Base-by-base conservation (phyloP, 352 stramenopile genomes). In the Phytophthora boehmeriae region DNA sequence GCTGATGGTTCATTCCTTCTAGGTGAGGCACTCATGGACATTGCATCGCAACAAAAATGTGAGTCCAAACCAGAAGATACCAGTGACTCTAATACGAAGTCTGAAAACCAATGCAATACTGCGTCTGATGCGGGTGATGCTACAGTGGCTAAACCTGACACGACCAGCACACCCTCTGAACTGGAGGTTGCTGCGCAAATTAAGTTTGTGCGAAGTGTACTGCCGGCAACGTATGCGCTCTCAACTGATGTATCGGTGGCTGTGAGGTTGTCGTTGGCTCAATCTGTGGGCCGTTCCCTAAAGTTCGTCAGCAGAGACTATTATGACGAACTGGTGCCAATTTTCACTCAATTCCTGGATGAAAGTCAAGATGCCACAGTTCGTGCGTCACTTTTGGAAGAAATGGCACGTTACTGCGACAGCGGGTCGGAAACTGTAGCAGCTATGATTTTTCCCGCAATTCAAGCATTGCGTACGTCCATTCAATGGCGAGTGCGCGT, bases 291-390 rank as follows among this genome's bases (percentile, higher is more conserved):
- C 38, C 80, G 86, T 23, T 89, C 78, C 9, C 61, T 96, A 52
- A 71, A 89, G 57, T 80, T 93, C 45, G 68, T 96, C 2, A 64
- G 80, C 2, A 67, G 76, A 11, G 71, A 58, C 50, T 88, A 88
- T 60, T 93, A 93, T 60, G 83, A 94, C 43, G 85, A 93, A 46
- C 63, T 96, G 16, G 79, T 93, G 20, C 81, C 85, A 8, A 92
- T 96, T 41, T 91, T 96, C 47, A 85, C 82, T 8, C 85, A 96
- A 43, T 83, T 92, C 25, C 56, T 96, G 6, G 81, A 94, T 43
- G 81, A 91, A 46, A 92, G 75, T 44, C 85, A 96, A 71, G 85
- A 96, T 39, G 72, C 79, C 6, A 89, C 77, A 51, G 83, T 93
- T 20, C 79, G 83, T n/a, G 85, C 86, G 10, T 88, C 78, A 16